Conservation (phyloP, 306 rosid genomes). For the Cucurbita moschata region DNA sequence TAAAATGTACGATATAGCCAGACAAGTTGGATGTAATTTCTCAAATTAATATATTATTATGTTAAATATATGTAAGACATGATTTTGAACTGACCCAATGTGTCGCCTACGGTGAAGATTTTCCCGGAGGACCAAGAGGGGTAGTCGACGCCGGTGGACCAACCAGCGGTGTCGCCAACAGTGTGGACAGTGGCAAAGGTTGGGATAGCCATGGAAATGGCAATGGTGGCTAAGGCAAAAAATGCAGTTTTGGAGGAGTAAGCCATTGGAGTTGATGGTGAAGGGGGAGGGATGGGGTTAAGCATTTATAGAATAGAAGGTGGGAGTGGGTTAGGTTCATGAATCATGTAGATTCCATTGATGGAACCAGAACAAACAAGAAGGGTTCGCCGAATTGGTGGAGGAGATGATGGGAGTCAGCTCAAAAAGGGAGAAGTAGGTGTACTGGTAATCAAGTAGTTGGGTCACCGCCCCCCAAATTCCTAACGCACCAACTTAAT, state of each 20-base stretch:
- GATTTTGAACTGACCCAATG: slow-evolving; percentile 29
- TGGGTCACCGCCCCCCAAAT: background rate
- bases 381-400: background rate
- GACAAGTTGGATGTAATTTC: too few relatives aligned
- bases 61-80: too few relatives aligned
- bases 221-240: slow-evolving; percentile 17
- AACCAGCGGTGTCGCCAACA: slow-evolving; percentile 68
- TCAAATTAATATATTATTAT: too few relatives aligned
- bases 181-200: slow-evolving; percentile 46
- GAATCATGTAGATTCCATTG: background rate
- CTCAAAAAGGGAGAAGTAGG: background rate
- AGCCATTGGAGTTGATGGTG: slow-evolving; percentile 31
- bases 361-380: background rate
- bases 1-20: too few relatives aligned
- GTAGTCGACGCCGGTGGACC: slow-evolving; percentile 53
- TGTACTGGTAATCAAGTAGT: background rate
- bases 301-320: slow-evolving; percentile 18
- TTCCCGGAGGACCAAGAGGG: slow-evolving; percentile 58
- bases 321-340: background rate
- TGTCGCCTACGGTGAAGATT: slow-evolving; percentile 58
- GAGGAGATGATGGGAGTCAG: background rate
- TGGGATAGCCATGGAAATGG: slow-evolving; percentile 28
- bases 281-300: background rate
- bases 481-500: background rate
- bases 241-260: slow-evolving; percentile 12